Conservation (phyloP, 2,329 filamentous ascomycete species). For the Diaporthe batatas region DNA sequence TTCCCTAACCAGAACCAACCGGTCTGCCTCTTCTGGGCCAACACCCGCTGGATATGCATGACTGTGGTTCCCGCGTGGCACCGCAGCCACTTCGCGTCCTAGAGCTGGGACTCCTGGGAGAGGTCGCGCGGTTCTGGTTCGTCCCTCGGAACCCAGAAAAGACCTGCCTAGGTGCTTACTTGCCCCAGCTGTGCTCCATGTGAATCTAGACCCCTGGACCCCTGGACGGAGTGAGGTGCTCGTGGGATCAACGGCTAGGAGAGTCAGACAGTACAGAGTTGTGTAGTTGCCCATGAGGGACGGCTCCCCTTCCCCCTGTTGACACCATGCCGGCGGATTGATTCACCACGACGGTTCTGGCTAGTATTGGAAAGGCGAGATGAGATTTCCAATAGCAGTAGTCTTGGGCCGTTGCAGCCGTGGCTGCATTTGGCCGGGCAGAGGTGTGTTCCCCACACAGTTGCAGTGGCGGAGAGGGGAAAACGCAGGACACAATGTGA, state of each 20-base stretch:
- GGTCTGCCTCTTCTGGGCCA: slow-evolving; percentile 2
- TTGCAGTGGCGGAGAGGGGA: background rate
- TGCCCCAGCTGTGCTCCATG: background rate
- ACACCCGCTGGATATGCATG: background rate
- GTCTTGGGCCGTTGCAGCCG: background rate
- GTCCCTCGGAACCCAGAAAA: background rate
- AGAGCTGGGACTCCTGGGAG: background rate
- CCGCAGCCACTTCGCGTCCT: background rate
- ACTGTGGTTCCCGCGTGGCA: background rate
- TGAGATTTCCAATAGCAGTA: background rate
- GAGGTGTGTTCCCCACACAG: background rate
- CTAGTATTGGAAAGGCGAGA: background rate
- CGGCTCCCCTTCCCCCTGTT: background rate
- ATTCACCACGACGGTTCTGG: background rate
- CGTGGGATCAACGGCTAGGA: background rate
- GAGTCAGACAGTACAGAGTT: too few relatives aligned
- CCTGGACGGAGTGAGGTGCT: background rate
- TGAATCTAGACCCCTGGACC: slow-evolving; percentile 1
- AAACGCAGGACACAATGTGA: background rate
- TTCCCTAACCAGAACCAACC: background rate
- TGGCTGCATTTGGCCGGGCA: background rate
- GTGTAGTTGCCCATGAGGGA: too few relatives aligned
- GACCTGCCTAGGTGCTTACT: background rate
- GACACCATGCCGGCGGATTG: background rate
- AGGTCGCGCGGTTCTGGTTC: background rate